These are phyloP conservation scores for Cladosporium velox DNA, from an alignment of 2,329 filamentous ascomycete species.

Conservation along the genomic window DNA sequence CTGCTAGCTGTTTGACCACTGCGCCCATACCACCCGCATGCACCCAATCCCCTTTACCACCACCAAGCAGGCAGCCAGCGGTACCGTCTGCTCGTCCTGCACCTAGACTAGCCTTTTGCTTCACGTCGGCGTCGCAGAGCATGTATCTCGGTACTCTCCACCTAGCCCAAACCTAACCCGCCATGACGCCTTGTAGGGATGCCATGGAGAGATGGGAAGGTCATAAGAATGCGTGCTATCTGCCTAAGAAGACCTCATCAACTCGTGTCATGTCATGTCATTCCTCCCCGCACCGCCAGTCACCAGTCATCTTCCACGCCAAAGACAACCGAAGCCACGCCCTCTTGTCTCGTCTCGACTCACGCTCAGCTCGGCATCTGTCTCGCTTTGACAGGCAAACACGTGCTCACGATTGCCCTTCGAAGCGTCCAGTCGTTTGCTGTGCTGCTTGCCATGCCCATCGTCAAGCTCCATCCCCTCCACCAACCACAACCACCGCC, in stretches of 20 bases:
- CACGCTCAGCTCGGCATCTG: not conserved
- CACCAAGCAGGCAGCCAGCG: not conserved
- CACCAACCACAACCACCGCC: not conserved
- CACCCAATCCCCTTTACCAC: not conserved
- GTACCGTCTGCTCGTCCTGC: not conserved
- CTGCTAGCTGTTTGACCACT: constrained; percentile 3
- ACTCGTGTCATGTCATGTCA: not conserved
- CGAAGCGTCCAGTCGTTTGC: not conserved
- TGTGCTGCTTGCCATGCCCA: not conserved
- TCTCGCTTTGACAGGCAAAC: constrained; percentile 2
- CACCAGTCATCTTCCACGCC: not conserved
- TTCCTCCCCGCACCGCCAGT: not conserved
- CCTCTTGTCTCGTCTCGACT: not conserved
- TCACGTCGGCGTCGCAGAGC: not conserved
- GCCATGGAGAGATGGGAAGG: not conserved
- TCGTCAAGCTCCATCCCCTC: not conserved
- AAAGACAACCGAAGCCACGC: not conserved
- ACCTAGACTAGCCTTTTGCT: not conserved
- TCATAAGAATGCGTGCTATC: not conserved
- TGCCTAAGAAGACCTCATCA: not conserved
- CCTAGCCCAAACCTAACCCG: constrained; percentile 4
- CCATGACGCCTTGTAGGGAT: constrained; percentile 1
- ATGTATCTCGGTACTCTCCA: constrained; percentile 1
- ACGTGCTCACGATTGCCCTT: constrained; percentile 1
- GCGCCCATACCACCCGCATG: not conserved